phyloP scores from a whole-genome alignment of 2,329 filamentous ascomycete genomes.

The Aspergillus sp. region DNA sequence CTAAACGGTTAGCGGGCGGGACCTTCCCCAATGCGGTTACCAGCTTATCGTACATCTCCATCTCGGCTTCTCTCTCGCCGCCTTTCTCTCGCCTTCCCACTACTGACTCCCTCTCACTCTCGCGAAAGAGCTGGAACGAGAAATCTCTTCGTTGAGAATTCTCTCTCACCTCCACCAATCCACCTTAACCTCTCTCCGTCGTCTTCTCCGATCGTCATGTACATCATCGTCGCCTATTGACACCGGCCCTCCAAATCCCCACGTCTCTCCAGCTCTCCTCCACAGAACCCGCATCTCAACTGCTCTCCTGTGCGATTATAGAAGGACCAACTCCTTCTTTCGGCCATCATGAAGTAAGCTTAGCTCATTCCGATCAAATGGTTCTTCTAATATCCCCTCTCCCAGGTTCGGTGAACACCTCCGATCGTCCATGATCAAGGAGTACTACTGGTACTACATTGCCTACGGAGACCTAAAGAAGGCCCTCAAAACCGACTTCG shows the following conservation, averaged over 20 bases:
- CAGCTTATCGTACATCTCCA: not conserved
- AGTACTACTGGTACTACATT: constrained; percentile 98
- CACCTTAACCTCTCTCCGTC: not conserved
- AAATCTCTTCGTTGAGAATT: too few relatives aligned
- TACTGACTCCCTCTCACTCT: not conserved
- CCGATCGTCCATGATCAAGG: constrained; percentile 89
- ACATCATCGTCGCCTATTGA: not conserved
- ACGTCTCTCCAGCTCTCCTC: not conserved
- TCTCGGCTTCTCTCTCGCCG: not conserved
- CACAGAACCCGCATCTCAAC: not conserved
- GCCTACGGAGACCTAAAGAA: constrained; percentile 92
- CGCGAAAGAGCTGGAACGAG: not conserved
- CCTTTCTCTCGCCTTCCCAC: not conserved
- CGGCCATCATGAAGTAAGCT: constrained; percentile 13
- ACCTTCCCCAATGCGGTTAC: not conserved
- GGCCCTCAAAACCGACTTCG: constrained; percentile 73
- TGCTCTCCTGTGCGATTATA: too few relatives aligned
- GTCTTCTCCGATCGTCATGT: not conserved
- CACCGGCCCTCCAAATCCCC: not conserved
- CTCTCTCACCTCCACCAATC: too few relatives aligned
- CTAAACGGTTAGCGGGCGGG: too few relatives aligned
- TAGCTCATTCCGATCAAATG: constrained; percentile 1
- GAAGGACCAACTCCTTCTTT: not conserved
- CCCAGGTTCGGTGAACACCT: constrained; percentile 90
- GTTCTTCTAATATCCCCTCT: constrained; percentile 15